Evolutionary conservation across 768 basidiomycete species (phyloP).

Genomic region (Glaciozyma antarctica): DNA sequence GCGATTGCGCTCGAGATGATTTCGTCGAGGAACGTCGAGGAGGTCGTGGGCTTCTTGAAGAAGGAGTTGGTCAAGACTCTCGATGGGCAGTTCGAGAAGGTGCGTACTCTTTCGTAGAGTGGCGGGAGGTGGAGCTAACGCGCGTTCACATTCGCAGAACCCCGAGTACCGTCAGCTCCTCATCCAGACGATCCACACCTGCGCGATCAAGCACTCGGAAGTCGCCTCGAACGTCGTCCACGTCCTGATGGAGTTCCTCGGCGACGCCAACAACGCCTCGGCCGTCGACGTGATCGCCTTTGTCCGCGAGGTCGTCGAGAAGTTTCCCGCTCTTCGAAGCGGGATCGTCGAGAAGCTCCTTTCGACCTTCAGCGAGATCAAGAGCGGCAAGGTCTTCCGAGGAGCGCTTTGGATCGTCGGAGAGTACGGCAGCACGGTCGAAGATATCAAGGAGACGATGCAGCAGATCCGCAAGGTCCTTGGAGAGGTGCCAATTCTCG

Average conservation of each 20-base stretch:
- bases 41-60: constrained; percentile 91
- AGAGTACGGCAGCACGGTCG: constrained; percentile 64
- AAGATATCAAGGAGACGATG: constrained; percentile 65
- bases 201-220: constrained; percentile 92
- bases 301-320: constrained; percentile 88
- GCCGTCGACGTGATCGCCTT: constrained; percentile 90
- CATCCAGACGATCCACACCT: constrained; percentile 93
- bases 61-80: constrained; percentile 93
- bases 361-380: constrained; percentile 70
- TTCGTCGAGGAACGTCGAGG: constrained; percentile 87
- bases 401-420: constrained; percentile 98
- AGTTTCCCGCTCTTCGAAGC: constrained; percentile 76
- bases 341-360: constrained; percentile 79
- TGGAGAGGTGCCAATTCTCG: constrained; percentile 95
- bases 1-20: constrained; percentile 85
- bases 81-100: constrained; percentile 78
- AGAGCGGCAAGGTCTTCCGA: constrained; percentile 92
- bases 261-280: constrained; percentile 91
- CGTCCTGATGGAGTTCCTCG: constrained; percentile 64
- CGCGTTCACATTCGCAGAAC: constrained; percentile 48
- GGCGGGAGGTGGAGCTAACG: background rate
- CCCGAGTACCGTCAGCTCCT: constrained; percentile 90
- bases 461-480: constrained; percentile 70
- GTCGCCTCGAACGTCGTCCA: constrained; percentile 92
- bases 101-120: constrained; percentile 35